Percentiles rank a stretch among this genome's conserved stretches.
These are phyloP conservation scores for Adansonia digitata DNA, from an alignment of 345 rosid genomes.

Conservation along the genomic window DNA sequence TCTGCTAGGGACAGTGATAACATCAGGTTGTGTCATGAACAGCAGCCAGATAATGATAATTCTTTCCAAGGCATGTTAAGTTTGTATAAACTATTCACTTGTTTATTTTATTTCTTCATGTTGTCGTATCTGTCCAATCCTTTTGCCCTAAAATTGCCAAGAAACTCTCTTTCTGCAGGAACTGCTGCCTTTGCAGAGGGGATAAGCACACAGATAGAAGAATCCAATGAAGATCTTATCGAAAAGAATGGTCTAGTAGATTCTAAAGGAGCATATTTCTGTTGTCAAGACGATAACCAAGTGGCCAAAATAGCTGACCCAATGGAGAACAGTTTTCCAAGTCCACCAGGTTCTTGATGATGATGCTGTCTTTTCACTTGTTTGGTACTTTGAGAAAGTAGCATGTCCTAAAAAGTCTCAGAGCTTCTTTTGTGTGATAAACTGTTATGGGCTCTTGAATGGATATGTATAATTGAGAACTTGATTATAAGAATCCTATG, in stretches of 20 bases:
- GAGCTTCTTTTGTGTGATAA: not conserved
- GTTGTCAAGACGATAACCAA: conserved; percentile 2
- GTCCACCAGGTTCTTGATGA: conserved; percentile 28
- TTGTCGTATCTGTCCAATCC: not conserved
- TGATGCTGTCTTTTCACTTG: not conserved
- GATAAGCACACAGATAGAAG: conserved; percentile 9
- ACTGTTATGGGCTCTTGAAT: not conserved
- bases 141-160: not conserved
- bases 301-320: conserved; percentile 14
- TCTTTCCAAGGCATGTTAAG: conserved; percentile 17
- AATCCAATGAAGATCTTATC: conserved; percentile 11
- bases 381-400: not conserved
- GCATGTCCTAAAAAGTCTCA: not conserved
- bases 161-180: conserved; percentile 28
- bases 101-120: not conserved
- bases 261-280: conserved; percentile 5
- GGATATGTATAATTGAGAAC: not conserved
- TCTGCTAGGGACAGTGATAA: conserved; percentile 20
- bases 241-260: conserved; percentile 16
- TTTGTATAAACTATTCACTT: not conserved
- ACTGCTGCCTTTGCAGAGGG: conserved; percentile 21
- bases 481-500: not conserved
- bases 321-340: conserved; percentile 12
- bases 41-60: conserved; percentile 24
- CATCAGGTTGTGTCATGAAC: conserved; percentile 25